Conservation (phyloP, 805 yeast genomes). For the Yamadazyma ubonensis region DNA sequence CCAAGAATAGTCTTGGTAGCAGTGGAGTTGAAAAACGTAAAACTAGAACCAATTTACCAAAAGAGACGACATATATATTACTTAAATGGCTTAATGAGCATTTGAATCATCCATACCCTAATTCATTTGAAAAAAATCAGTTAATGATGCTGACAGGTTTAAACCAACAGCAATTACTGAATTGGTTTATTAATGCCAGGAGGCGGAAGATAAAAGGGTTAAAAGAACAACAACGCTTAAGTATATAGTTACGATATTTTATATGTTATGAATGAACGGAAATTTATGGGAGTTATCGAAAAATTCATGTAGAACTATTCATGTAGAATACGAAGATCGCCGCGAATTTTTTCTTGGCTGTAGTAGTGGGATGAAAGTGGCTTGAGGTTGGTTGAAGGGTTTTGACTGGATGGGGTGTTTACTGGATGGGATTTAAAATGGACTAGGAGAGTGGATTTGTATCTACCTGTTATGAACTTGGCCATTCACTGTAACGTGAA, state of each 20-base stretch:
- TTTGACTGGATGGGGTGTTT: too few species aligned
- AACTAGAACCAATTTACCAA: slow-evolving; percentile 72
- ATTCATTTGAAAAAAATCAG: slow-evolving; percentile 71
- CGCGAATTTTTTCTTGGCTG: too few species aligned
- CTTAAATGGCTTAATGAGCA: slow-evolving; percentile 74
- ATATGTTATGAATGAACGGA: slow-evolving; percentile 3
- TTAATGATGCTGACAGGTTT: slow-evolving; percentile 71
- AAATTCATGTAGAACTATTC: background rate
- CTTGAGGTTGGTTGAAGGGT: too few species aligned
- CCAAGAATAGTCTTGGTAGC: background rate
- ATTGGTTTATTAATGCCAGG: slow-evolving; percentile 88
- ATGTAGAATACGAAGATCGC: background rate
- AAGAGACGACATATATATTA: slow-evolving; percentile 69
- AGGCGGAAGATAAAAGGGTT: slow-evolving; percentile 63
- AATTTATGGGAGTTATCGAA: background rate
- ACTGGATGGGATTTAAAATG: too few species aligned
- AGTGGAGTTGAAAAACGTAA: slow-evolving; percentile 23
- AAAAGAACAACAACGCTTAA: slow-evolving; percentile 35
- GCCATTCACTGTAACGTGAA: too few species aligned
- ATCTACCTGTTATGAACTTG: too few species aligned
- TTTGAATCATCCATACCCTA: slow-evolving; percentile 80
- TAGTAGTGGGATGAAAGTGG: too few species aligned
- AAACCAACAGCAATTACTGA: slow-evolving; percentile 75
- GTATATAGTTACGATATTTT: slow-evolving; percentile 7
- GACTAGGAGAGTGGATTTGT: too few species aligned